Percentiles rank a stretch among this genome's conserved stretches.
phyloP scores from a whole-genome alignment of 2,329 filamentous ascomycete species.

The Xylariaceae sp. region DNA sequence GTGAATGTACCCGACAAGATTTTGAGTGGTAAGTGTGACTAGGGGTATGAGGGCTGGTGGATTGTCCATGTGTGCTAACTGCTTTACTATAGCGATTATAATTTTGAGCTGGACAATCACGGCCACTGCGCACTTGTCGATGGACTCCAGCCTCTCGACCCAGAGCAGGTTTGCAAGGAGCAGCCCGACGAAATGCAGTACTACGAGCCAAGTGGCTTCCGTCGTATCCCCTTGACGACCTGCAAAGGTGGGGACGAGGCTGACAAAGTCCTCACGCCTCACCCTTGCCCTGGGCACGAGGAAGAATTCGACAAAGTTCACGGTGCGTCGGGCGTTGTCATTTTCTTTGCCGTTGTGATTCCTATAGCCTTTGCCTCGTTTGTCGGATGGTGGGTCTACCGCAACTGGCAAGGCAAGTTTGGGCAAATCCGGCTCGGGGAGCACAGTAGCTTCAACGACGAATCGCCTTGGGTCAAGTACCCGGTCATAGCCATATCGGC shows the following conservation, averaged over 20 bases:
- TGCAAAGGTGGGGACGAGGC: slow-evolving; percentile 76
- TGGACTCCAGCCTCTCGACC: slow-evolving; percentile 65
- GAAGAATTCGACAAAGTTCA: slow-evolving; percentile 76
- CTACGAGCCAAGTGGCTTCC: slow-evolving; percentile 84
- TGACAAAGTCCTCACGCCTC: slow-evolving; percentile 65
- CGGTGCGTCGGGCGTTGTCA: slow-evolving; percentile 68
- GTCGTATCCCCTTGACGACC: slow-evolving; percentile 85
- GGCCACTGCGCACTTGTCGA: slow-evolving; percentile 76
- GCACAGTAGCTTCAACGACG: slow-evolving; percentile 62
- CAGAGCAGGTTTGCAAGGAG: slow-evolving; percentile 53
- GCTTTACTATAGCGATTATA: slow-evolving; percentile 72
- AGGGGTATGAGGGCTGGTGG: slow-evolving; percentile 19
- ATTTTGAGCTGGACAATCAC: slow-evolving; percentile 79
- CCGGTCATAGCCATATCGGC: slow-evolving; percentile 76
- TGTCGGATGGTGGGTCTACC: slow-evolving; percentile 83
- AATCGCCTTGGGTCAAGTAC: slow-evolving; percentile 78
- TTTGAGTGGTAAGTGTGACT: slow-evolving; percentile 78
- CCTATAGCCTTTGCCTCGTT: slow-evolving; percentile 72
- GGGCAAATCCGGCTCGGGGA: slow-evolving; percentile 91
- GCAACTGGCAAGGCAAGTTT: slow-evolving; percentile 85
- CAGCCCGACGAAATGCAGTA: slow-evolving; percentile 75
- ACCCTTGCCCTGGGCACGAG: slow-evolving; percentile 77
- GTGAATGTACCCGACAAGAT: slow-evolving; percentile 80
- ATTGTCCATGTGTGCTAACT: slow-evolving; percentile 31
- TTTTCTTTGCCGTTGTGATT: slow-evolving; percentile 84